phyloP scores from a whole-genome alignment of 148 eudicot genomes.

The Chenopodium quinoa region DNA sequence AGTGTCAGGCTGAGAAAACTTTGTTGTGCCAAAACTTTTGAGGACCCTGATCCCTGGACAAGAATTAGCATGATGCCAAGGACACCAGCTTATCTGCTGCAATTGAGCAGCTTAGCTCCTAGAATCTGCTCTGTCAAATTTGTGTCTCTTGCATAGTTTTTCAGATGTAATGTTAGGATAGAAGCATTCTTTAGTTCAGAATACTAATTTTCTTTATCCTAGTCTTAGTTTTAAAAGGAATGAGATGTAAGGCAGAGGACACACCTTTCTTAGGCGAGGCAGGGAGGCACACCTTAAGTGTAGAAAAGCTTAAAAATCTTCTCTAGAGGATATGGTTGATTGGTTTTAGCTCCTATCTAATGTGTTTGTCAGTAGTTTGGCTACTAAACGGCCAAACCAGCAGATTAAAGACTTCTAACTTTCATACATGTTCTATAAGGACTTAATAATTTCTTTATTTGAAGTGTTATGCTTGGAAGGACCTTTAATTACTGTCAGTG shows the following conservation, averaged over 20 bases:
- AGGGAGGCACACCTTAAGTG: too few species aligned
- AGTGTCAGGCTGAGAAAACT: not conserved
- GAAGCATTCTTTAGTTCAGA: not conserved
- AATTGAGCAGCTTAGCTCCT: not conserved
- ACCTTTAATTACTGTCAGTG: not conserved
- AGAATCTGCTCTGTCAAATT: not conserved
- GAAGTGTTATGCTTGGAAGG: not conserved
- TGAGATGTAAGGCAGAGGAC: too few species aligned
- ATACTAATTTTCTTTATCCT: not conserved
- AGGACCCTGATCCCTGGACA: not conserved
- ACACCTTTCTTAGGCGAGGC: too few species aligned
- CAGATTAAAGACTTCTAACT: not conserved
- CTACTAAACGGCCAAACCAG: not conserved
- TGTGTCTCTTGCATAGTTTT: not conserved
- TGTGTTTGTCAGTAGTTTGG: not conserved
- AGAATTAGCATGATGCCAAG: not conserved
- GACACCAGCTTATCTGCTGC: not conserved
- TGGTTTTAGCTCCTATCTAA: too few species aligned
- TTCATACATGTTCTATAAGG: not conserved
- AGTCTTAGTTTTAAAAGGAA: not conserved
- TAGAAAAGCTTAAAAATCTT: too few species aligned
- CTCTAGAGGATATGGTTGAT: too few species aligned
- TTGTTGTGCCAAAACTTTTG: not conserved
- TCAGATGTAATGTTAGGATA: not conserved
- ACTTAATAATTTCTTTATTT: too few species aligned